Conservation (phyloP, 495 filamentous ascomycete genomes). For the Alectoria sarmentosa region DNA sequence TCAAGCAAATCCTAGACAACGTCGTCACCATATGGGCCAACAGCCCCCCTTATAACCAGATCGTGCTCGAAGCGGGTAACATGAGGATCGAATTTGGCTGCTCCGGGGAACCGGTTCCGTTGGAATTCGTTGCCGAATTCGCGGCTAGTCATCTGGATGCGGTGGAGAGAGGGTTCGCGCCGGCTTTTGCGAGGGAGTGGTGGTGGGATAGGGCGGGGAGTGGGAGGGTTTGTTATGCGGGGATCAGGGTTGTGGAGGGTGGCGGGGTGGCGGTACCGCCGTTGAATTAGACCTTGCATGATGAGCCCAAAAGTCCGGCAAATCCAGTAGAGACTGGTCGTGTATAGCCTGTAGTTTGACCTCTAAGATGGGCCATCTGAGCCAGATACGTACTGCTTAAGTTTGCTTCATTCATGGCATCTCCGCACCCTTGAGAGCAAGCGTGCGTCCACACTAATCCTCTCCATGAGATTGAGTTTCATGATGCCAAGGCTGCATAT, state of each 20-base stretch:
- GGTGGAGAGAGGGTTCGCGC: slow-evolving; percentile 10
- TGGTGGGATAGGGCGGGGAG: slow-evolving; percentile 1
- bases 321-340: too few relatives aligned
- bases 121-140: slow-evolving; percentile 6
- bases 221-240: slow-evolving; percentile 13
- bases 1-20: slow-evolving; percentile 1
- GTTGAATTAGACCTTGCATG: too few relatives aligned
- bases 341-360: too few relatives aligned
- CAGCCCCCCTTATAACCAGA: background rate
- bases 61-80: slow-evolving; percentile 13
- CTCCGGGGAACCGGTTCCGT: slow-evolving; percentile 4
- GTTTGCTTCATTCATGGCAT: too few relatives aligned
- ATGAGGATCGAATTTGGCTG: slow-evolving; percentile 16
- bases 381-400: too few relatives aligned
- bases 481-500: too few relatives aligned
- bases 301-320: too few relatives aligned
- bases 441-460: too few relatives aligned
- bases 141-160: background rate
- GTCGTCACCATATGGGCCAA: slow-evolving; percentile 2
- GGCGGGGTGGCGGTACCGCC: background rate
- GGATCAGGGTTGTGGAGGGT: slow-evolving; percentile 11
- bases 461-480: too few relatives aligned
- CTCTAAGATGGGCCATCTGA: too few relatives aligned
- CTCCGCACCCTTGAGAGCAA: too few relatives aligned
- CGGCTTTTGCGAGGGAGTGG: slow-evolving; percentile 17